These are phyloP conservation scores for Neurospora cerealis DNA, from an alignment of 495 filamentous ascomycete species.

Conservation along the genomic window DNA sequence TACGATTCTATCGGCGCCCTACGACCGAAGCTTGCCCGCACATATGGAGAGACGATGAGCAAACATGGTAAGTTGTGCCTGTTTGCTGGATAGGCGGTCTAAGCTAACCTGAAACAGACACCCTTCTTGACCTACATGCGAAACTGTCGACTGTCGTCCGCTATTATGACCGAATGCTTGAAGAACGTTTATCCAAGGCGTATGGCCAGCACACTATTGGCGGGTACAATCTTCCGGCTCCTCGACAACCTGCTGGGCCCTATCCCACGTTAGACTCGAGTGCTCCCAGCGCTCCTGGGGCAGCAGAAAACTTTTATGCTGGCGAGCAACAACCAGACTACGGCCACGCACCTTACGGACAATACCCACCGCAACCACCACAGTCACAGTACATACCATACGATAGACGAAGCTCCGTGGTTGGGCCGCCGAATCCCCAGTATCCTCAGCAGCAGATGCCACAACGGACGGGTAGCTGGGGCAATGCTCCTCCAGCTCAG, in stretches of 20 bases:
- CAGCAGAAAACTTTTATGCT: slow-evolving; percentile 74
- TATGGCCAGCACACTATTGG: slow-evolving; percentile 71
- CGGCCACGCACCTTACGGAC: slow-evolving; percentile 27
- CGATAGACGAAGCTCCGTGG: slow-evolving; percentile 30
- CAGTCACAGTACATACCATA: slow-evolving; percentile 29
- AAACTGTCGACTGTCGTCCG: slow-evolving; percentile 94
- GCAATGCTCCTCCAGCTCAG: slow-evolving; percentile 22
- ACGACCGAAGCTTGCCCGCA: slow-evolving; percentile 87
- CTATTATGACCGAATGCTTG: slow-evolving; percentile 98
- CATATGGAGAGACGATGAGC: slow-evolving; percentile 98
- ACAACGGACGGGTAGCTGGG: slow-evolving; percentile 39
- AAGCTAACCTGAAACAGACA: slow-evolving; percentile 44
- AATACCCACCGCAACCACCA: slow-evolving; percentile 22
- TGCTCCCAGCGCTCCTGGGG: slow-evolving; percentile 36
- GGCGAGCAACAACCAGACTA: slow-evolving; percentile 52
- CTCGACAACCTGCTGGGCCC: slow-evolving; percentile 47
- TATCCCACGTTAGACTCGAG: slow-evolving; percentile 57
- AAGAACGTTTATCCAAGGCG: slow-evolving; percentile 85
- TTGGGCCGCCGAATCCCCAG: slow-evolving; percentile 21
- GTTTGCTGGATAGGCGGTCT: slow-evolving; percentile 19
- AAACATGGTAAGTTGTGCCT: slow-evolving; percentile 67
- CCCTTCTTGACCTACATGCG: slow-evolving; percentile 84
- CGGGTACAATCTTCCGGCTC: slow-evolving; percentile 39
- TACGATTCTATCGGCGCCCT: slow-evolving; percentile 93
- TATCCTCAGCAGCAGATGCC: slow-evolving; percentile 40